Base-by-base conservation (phyloP, 1,139 yeast species). In the Yamadazyma taylorii region DNA sequence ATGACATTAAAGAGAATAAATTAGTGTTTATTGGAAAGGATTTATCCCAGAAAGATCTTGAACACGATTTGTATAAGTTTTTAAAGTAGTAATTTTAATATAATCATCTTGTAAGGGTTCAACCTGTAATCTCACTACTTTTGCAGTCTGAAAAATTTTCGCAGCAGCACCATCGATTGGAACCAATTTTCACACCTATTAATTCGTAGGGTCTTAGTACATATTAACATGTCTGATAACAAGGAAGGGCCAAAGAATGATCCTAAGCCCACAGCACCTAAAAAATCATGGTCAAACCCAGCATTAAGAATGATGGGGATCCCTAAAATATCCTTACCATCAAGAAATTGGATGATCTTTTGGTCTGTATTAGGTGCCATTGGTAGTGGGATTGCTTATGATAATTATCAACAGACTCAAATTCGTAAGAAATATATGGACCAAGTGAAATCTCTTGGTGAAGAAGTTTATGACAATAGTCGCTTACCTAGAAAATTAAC, bases 311-410 rank as follows among this genome's bases (percentile, higher is more conserved):
- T 87, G 55, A 78, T 92, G 87, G 98, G 98, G 1, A 75, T 92
- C 33, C 87, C 89, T 3, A 64, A 81, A 17, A 53, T 88, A 23
- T 75, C 84, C 26, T 62, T 94, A 15, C 98, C 99, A 0, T 83
- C 95, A 1, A 72, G 97, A 46, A 92, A 90, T 66, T 90, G 97
- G 98, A 63, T 79, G 70, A 86, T 89, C 30, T 92, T 94, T 60
- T 85, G 96, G 89, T 58, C 82, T 0, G 79, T 85, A 8, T 58
- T 85, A 2, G 79, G 82, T 0, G 64, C 75, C 1, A 61, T 85
- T 24, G 74, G 85, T 2, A 92, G 95, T 11, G 85, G 89, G 12
- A 72, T 82, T 24, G 76, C 75, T 11, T 89, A 88, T 61, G 98
- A 94, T 60, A 82, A 84, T 49, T 70, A 76, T 43, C 75, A 87